Evolutionary conservation across 2,329 filamentous ascomycete species (phyloP).

Genomic region (Leptographium lundbergii): DNA sequence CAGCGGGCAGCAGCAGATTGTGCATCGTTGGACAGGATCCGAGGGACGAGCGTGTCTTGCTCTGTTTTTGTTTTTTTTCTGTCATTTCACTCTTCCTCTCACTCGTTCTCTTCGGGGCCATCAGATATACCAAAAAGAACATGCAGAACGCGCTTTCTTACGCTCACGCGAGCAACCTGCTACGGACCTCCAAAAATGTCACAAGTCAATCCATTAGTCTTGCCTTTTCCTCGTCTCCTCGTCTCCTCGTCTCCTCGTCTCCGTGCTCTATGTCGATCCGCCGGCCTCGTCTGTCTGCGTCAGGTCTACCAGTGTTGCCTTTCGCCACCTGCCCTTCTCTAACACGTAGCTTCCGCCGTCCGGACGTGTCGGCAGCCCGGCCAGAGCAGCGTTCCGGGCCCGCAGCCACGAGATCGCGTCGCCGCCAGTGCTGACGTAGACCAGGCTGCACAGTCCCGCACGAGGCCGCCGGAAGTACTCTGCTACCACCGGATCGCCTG

Average conservation of each 20-base stretch:
- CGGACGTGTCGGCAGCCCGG: neutral
- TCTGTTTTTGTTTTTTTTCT: neutral
- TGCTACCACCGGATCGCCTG: slow-evolving; percentile 6
- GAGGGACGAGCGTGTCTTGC: neutral
- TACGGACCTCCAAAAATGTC: neutral
- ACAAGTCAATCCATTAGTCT: neutral
- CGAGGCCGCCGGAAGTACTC: slow-evolving; percentile 15
- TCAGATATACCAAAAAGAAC: neutral
- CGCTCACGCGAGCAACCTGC: neutral
- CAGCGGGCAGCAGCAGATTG: neutral
- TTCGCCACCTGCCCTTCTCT: slow-evolving; percentile 12
- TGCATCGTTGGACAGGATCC: neutral
- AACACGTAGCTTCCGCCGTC: slow-evolving; percentile 9
- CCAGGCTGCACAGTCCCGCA: slow-evolving; percentile 17
- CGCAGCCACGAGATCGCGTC: slow-evolving; percentile 10
- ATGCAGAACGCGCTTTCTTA: neutral
- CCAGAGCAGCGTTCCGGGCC: slow-evolving; percentile 14
- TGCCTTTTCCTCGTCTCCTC: too few relatives aligned
- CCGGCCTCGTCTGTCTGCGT: neutral
- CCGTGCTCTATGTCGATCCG: neutral
- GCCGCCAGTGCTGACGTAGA: slow-evolving; percentile 7
- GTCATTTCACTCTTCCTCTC: neutral
- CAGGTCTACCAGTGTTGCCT: slow-evolving; percentile 11
- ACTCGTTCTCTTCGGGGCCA: neutral
- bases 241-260: too few relatives aligned